These are phyloP conservation scores for Polytrichum formosum DNA, from an alignment of 225 moss, liverwort and hornwort genomes.

Conservation along the genomic window DNA sequence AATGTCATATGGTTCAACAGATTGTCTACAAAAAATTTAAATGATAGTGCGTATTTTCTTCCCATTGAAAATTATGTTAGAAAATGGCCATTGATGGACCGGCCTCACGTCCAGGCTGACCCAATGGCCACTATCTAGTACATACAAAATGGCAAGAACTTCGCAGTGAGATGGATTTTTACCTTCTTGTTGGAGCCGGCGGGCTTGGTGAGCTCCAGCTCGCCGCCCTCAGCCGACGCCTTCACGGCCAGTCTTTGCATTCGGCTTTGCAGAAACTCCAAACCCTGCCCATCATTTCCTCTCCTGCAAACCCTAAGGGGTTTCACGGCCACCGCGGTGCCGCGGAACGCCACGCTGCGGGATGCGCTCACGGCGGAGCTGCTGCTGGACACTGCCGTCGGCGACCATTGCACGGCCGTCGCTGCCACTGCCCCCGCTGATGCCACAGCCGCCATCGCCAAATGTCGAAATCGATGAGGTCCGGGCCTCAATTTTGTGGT, in stretches of 20 bases:
- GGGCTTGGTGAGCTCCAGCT: conserved; percentile 35
- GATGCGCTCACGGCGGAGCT: conserved; percentile 25
- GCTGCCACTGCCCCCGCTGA: conserved; percentile 30
- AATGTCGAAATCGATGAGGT: not conserved
- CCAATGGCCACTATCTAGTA: not conserved
- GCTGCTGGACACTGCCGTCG: conserved; percentile 13
- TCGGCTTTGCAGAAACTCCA: conserved; percentile 14
- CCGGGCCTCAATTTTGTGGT: not conserved
- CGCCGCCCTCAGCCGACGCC: conserved; percentile 27
- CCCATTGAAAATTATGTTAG: no score
- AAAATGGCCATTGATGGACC: not conserved
- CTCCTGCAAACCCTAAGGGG: conserved; percentile 39
- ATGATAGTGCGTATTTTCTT: no score
- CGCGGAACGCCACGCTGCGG: conserved; percentile 46
- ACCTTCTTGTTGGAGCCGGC: conserved; percentile 56
- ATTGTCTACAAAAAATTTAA: no score
- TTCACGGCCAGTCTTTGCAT: conserved; percentile 32
- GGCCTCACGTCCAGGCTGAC: no score
- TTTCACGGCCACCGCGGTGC: conserved; percentile 31
- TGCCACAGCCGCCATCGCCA: conserved; percentile 39
- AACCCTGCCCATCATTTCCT: conserved; percentile 12
- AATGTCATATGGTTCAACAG: no score
- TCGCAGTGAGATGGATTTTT: not conserved
- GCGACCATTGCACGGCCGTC: conserved; percentile 27
- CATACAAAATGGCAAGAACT: not conserved